Base-by-base conservation (phyloP, 1,284 basidiomycete genomes). In the Sphagnurus paluster region DNA sequence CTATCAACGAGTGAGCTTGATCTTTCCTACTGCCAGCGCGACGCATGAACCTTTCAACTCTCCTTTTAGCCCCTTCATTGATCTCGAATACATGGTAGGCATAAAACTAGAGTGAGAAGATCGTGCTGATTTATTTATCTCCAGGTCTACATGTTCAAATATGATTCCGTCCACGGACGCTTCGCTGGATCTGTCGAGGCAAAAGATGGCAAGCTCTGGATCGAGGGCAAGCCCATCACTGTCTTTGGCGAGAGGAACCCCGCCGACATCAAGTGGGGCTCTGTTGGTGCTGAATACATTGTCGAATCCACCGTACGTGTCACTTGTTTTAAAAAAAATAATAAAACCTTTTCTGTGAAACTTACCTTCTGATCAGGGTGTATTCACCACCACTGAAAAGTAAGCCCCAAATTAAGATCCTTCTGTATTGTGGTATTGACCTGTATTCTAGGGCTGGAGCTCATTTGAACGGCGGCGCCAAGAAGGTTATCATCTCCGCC, bases 401-500 rank as follows among this genome's bases (percentile, higher is more conserved):
- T 87, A 56, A 56, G 74, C 60, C 26, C 38, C 42, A 24, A 21
- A 33, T 17, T 20, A 24, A 28, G 20, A 19, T 40, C 24, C n/a
- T 41, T 42, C 38, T n/a, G 38, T 5, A 8, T 10, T 26, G 24
- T 14, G 23, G 14, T 14, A 40, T 51, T 52, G 20, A 42, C 46
- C 11, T 13, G 16, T 7, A 42, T 34, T 42, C 21, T 49, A 95
- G 92, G 79, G 96, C 97, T 51, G 79, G 79, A 46, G 86, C 84
- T 59, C 96, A 99, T 79, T 79, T 99, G 75, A 95, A 97, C 77
- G 96, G 97, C 66, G 97, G 97, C 70, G 96, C 97, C 69, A 98
- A 99, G 87, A 99, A 98, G 82, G 96, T 99, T 68, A 81, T 99
- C 77, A 99, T 99, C 82, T 98, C 96, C 58, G 97, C 96, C 47